phyloP scores from a whole-genome alignment of 2,329 filamentous ascomycete genomes.

The Nemania diffusa region DNA sequence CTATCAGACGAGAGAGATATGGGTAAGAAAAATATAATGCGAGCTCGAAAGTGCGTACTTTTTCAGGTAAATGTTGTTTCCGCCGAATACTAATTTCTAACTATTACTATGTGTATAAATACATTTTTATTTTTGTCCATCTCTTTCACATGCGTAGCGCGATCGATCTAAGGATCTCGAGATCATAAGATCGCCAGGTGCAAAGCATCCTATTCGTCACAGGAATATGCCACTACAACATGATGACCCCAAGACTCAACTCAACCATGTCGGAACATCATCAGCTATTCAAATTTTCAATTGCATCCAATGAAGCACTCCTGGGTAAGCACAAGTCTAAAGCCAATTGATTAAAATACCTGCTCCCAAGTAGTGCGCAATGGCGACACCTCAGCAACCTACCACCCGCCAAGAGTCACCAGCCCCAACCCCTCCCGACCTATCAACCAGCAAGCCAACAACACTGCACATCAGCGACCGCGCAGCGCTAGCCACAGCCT shows the following conservation, averaged over 20 bases:
- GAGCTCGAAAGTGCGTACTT: too few relatives aligned
- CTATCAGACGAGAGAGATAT: too few relatives aligned
- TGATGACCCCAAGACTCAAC: too few relatives aligned
- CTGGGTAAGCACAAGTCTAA: background rate
- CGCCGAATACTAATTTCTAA: too few relatives aligned
- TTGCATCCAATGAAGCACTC: background rate
- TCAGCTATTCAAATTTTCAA: background rate
- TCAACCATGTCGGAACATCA: background rate
- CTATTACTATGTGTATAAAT: too few relatives aligned
- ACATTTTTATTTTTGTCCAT: too few relatives aligned
- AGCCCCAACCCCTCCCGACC: background rate
- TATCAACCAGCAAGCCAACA: slow-evolving; percentile 3
- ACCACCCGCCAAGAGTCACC: background rate
- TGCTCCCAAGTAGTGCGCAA: background rate
- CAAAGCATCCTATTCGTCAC: background rate
- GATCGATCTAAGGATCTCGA: background rate
- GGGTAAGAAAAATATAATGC: too few relatives aligned
- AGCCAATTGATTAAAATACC: background rate
- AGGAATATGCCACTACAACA: too few relatives aligned
- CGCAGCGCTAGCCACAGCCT: slow-evolving; percentile 19
- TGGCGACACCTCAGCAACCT: background rate
- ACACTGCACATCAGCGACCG: slow-evolving; percentile 31
- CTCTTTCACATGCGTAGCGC: background rate
- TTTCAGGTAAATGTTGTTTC: too few relatives aligned
- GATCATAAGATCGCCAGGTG: background rate